Percentiles rank a stretch among this genome's conserved stretches.
Evolutionary conservation across 768 basidiomycete genomes (phyloP).

Genomic region (Serendipita vermifera): DNA sequence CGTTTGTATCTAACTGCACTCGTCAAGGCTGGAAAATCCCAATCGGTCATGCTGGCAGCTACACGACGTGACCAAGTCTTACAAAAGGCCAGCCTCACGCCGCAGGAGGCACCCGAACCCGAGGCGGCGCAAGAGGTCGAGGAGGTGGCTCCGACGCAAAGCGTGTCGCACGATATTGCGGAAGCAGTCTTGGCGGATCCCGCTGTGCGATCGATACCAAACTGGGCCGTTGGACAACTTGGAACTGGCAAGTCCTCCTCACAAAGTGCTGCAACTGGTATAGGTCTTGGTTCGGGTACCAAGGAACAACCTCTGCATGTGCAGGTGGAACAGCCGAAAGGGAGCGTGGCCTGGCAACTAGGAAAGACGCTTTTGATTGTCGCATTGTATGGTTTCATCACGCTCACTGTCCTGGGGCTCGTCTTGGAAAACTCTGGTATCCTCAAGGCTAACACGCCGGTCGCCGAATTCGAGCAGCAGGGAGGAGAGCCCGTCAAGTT

Average conservation of each 20-base stretch:
- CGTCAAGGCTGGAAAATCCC: slow-evolving; percentile 41
- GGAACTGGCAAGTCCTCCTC: neutral
- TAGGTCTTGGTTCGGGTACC: neutral
- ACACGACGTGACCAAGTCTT: slow-evolving; percentile 54
- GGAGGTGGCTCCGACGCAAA: neutral
- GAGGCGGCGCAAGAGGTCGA: neutral
- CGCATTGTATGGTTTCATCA: slow-evolving; percentile 23
- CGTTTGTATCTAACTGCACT: slow-evolving; percentile 62
- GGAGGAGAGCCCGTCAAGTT: slow-evolving; percentile 79
- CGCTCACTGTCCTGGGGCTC: slow-evolving; percentile 76
- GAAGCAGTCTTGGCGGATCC: slow-evolving; percentile 2
- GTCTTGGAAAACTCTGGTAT: slow-evolving; percentile 89
- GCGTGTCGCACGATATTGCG: slow-evolving; percentile 3
- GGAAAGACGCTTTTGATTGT: neutral
- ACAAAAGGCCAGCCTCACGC: slow-evolving; percentile 24
- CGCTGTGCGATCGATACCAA: neutral
- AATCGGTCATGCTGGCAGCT: slow-evolving; percentile 52
- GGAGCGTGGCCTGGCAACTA: neutral
- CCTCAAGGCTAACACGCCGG: slow-evolving; percentile 73
- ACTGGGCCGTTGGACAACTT: neutral
- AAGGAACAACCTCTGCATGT: slow-evolving; percentile 4
- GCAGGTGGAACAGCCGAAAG: neutral
- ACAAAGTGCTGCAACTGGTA: neutral
- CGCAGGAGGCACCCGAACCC: neutral
- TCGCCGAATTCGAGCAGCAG: slow-evolving; percentile 69